Base-by-base conservation (phyloP, 495 filamentous ascomycete species). In the Cairneyella variabilis region DNA sequence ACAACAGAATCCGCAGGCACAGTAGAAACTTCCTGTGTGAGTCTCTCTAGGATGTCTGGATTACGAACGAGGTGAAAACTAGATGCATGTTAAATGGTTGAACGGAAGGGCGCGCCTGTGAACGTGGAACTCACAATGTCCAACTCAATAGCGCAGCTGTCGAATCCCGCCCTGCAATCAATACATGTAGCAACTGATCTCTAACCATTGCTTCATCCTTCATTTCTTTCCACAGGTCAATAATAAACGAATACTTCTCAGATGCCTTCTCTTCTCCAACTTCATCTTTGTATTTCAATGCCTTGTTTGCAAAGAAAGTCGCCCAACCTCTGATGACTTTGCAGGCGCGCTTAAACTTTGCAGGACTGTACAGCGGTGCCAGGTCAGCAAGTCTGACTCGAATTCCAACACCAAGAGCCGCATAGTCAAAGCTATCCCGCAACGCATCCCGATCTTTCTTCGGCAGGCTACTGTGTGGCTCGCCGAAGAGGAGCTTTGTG, bases 401-500 rank as follows among this genome's bases (percentile, higher is more conserved):
- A 2, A 22, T 36, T 12, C 10, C 51, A 27, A 38, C 14, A 10
- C 23, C 11, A 21, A 43, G 20, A 25, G 58, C 34, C 42, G 36
- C 42, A 12, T 43, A 23, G 39, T 59, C 45, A 28, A 59, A 59
- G 11, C 16, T 16, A 30, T 43, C 30, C 5, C 21, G 12, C 25
- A 59, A 55, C 28, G n/a, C 5, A 11, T 59, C 48, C 14, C 21
- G n/a, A 10, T 18, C 30, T 1, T 48, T 3, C 14, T 58, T 50
- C 30, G 60, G 54, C n/a, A 59, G 58, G 42, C 53, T 39, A 16
- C 54, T 60, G n/a, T 65, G 62, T 12, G 71, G 69, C 45, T 81
- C 72, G 4, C 87, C 85, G 42, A 89, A 85, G 3, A 91, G 69
- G 60, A 90, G 83, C 52, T 88, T 82, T 0, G 83, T 89, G 0